These are phyloP conservation scores for Scenedesmus sp. DNA, from an alignment of 163 green algal genomes.

Conservation along the genomic window DNA sequence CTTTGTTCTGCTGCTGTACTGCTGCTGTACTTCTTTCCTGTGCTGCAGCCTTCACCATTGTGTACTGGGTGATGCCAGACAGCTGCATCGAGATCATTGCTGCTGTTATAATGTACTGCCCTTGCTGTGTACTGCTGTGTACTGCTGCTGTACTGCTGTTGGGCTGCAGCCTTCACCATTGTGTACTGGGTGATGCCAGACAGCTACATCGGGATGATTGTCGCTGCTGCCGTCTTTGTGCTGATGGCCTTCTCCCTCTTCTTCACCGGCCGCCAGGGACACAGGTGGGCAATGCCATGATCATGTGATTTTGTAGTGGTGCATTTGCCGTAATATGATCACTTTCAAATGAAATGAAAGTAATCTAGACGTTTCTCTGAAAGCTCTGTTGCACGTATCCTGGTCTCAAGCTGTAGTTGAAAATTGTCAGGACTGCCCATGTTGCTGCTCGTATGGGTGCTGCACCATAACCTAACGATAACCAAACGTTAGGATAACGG, in stretches of 20 bases:
- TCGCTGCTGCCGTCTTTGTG: conserved; percentile 8
- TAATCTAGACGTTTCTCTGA: too few species aligned
- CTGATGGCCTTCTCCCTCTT: background rate
- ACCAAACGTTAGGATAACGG: too few species aligned
- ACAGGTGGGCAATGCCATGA: background rate
- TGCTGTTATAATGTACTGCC: background rate
- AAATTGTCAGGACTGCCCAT: too few species aligned
- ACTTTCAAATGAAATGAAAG: too few species aligned
- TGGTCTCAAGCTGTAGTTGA: too few species aligned
- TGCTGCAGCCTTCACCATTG: conserved; percentile 33
- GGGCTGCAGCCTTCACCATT: conserved; percentile 34
- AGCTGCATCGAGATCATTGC: background rate
- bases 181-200: conserved; percentile 1
- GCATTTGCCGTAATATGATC: too few species aligned
- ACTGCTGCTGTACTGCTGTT: background rate
- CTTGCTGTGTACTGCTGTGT: background rate
- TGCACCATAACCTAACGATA: too few species aligned
- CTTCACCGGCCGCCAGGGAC: background rate
- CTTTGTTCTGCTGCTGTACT: background rate
- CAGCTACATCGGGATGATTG: conserved; percentile 13
- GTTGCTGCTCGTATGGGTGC: too few species aligned
- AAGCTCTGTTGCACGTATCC: too few species aligned
- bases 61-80: conserved; percentile 2
- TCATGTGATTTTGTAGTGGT: too few species aligned
- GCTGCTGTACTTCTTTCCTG: background rate